A percentile compares a stretch with the other conserved stretches of the same genome.
phyloP scores from a whole-genome alignment of 225 moss, liverwort and hornwort species.

The Straminergon stramineum region DNA sequence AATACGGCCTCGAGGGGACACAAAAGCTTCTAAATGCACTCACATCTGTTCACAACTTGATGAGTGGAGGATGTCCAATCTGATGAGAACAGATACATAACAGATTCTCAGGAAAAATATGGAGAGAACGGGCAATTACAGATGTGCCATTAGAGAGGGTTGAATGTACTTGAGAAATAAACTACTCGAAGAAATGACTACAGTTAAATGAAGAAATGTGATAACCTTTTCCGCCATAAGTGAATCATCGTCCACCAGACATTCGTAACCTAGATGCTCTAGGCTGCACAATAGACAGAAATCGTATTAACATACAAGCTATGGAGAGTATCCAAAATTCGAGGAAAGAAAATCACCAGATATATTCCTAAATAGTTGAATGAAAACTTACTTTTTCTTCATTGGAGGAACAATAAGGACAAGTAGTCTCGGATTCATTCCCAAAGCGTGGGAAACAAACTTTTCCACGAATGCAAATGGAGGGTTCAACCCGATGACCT shows the following conservation, averaged over 20 bases:
- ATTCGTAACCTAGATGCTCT: conserved; percentile 19
- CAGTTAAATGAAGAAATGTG: background rate
- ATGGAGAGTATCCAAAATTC: background rate
- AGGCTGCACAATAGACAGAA: conserved; percentile 10
- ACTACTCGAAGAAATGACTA: background rate
- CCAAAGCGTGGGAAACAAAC: conserved; percentile 32
- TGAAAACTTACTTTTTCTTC: conserved; percentile 13
- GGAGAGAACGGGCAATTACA: background rate
- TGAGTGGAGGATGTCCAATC: background rate
- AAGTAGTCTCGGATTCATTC: conserved; percentile 30
- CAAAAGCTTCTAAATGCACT: background rate
- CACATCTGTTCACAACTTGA: background rate
- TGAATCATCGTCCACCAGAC: conserved; percentile 18
- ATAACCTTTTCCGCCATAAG: conserved; percentile 23
- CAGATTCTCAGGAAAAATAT: background rate
- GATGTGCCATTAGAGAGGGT: background rate
- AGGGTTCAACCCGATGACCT: conserved; percentile 56
- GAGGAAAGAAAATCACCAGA: background rate
- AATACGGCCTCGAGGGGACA: background rate
- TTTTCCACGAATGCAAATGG: conserved; percentile 21
- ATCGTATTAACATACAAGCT: background rate
- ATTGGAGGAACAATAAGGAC: conserved; percentile 38
- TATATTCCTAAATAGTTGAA: background rate
- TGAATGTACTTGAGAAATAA: background rate
- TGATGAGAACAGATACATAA: background rate